Evolutionary conservation across 225 moss, liverwort and hornwort genomes (phyloP), one percentile per base, ranked within the genome.

Genomic region (Sphagnum contortum): DNA sequence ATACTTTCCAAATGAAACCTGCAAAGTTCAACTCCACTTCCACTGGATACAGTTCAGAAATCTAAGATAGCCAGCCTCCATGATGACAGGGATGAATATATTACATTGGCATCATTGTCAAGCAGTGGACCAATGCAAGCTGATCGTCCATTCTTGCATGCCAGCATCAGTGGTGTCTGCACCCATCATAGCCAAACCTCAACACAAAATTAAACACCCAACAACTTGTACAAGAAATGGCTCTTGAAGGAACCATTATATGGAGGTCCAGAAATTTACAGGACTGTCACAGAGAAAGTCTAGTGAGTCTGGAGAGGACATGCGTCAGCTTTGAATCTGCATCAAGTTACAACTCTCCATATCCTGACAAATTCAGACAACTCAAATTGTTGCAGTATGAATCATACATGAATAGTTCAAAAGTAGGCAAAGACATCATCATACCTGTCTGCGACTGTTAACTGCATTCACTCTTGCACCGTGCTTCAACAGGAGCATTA

Each of bases 81-180:
- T 29, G 29, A 29, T 29, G 29, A 29, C 29, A 29, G 29, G 29
- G 29, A 29, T 29, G 29, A 29, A 29, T 29, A 29, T 29, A 74
- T 85, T 64, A 85, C 85, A 52, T 79, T 74, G 8, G 85, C 81
- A 60, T 78, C 74, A 61, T 71, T 59, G 64, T 74, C 55, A 2
- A 85, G 66, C 45, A 85, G 69, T 52, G 74, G 78, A 9, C 76
- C 79, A 12, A 85, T 53, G 57, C 85, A 78, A 3, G 55, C 64
- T 76, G 66, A 76, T 4, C 57, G 71, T 47, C 85, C 85, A 14
- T 48, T 51, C 71, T 76, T 81, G 64, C 81, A 85, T 48, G 85
- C 85, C 65, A 79, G 72, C 85, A 85, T 85, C 58, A 85, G 59
- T 5, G 85, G 73, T 11, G 85, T 85, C 85, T 85, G 77, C 72